These are phyloP conservation scores for Colletotrichum phormii DNA, from an alignment of 2,329 filamentous ascomycete genomes.

Conservation along the genomic window DNA sequence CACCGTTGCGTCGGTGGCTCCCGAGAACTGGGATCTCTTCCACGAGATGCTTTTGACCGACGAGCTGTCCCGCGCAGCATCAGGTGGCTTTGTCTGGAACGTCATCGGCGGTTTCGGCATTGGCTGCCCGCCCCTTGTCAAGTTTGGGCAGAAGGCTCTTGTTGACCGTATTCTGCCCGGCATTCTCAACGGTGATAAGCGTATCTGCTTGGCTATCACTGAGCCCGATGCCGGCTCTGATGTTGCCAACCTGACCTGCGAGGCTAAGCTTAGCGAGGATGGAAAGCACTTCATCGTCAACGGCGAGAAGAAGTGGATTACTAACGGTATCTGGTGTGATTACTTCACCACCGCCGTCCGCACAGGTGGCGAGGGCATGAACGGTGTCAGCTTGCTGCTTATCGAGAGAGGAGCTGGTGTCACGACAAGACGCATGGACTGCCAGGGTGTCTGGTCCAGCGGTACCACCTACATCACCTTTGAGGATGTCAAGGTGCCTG, in stretches of 20 bases:
- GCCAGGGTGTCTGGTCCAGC: constrained; percentile 95
- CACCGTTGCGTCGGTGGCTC: constrained; percentile 79
- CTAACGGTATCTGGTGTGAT: constrained; percentile 95
- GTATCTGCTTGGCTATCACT: constrained; percentile 97
- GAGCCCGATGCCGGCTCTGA: constrained; percentile 96
- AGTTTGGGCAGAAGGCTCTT: constrained; percentile 88
- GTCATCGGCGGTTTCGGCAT: constrained; percentile 97
- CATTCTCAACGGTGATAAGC: constrained; percentile 92
- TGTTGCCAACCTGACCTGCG: constrained; percentile 94
- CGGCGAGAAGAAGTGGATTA: constrained; percentile 99
- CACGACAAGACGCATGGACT: constrained; percentile 95
- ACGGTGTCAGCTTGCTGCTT: constrained; percentile 88
- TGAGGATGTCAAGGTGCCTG: constrained; percentile 98
- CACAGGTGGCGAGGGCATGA: constrained; percentile 90
- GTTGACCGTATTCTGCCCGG: constrained; percentile 89
- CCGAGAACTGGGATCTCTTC: constrained; percentile 97
- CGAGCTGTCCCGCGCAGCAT: constrained; percentile 88
- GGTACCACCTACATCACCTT: constrained; percentile 98
- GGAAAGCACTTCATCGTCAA: constrained; percentile 99
- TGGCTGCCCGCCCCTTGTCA: constrained; percentile 89
- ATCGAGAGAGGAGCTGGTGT: constrained; percentile 94
- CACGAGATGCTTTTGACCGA: constrained; percentile 97
- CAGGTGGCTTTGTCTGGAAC: constrained; percentile 97
- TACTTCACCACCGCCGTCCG: constrained; percentile 98
- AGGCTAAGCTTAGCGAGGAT: constrained; percentile 93